phyloP scores from a whole-genome alignment of 2,329 filamentous ascomycete genomes.

The Blumeriella jaapii region DNA sequence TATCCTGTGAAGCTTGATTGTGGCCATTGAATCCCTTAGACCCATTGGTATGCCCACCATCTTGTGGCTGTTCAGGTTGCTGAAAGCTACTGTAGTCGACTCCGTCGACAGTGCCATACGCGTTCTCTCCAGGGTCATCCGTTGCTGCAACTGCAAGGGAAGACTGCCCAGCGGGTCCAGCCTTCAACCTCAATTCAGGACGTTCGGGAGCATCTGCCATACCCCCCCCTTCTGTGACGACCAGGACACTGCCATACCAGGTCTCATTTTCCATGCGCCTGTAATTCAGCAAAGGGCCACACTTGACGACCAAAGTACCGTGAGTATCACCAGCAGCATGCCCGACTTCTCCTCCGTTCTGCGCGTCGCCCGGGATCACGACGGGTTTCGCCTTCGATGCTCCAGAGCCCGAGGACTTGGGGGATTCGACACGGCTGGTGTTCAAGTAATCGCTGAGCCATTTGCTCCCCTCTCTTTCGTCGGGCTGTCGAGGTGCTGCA shows the following conservation, averaged over 20 bases:
- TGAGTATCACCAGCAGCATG: conserved; percentile 7
- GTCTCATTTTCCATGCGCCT: conserved; percentile 53
- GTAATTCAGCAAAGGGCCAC: conserved; percentile 69
- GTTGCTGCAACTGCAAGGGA: conserved; percentile 1
- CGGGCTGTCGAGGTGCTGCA: conserved; percentile 31
- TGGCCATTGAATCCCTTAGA: neutral
- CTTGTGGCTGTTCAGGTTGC: conserved; percentile 1
- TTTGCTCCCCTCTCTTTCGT: conserved; percentile 31
- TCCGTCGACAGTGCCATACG: conserved; percentile 24
- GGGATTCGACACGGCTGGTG: conserved; percentile 34
- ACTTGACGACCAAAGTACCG: conserved; percentile 46
- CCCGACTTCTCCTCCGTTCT: conserved; percentile 4
- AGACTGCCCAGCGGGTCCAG: conserved; percentile 7
- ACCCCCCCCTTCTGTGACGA: conserved; percentile 66
- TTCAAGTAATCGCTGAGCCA: conserved; percentile 48
- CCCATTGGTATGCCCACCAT: conserved; percentile 1
- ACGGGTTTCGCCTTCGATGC: conserved; percentile 37
- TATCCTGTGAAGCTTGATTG: conserved; percentile 18
- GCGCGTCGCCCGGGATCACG: conserved; percentile 25
- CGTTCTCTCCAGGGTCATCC: conserved; percentile 9
- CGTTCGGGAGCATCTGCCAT: conserved; percentile 39
- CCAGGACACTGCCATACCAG: conserved; percentile 79
- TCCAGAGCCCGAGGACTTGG: conserved; percentile 15
- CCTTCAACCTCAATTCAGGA: conserved; percentile 47
- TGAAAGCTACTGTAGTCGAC: conserved; percentile 25